Evolutionary conservation across 1,139 yeast species (phyloP).

Genomic region (Candida glucosophila): DNA sequence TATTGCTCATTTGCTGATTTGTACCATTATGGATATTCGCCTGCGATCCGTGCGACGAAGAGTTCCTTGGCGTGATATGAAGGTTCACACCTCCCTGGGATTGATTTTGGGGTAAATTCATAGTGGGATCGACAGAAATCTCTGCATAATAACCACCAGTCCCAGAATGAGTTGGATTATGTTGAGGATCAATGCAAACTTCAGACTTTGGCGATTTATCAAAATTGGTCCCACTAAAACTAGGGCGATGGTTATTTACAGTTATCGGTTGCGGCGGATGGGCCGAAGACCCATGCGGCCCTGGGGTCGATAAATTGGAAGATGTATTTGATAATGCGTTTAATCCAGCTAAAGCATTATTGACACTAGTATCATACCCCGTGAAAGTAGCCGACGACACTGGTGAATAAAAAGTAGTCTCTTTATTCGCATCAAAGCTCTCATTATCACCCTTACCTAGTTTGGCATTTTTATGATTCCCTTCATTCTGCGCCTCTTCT

Average conservation of each 20-base stretch:
- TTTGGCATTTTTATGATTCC: constrained; percentile 16
- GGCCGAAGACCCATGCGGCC: constrained; percentile 18
- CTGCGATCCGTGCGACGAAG: constrained; percentile 13
- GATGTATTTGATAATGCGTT: constrained; percentile 36
- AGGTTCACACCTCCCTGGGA: constrained; percentile 15
- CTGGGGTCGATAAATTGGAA: constrained; percentile 24
- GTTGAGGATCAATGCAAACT: constrained; percentile 28
- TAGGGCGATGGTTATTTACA: constrained; percentile 6
- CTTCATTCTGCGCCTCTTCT: constrained; percentile 1
- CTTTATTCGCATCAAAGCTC: constrained; percentile 8
- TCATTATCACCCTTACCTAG: constrained; percentile 2
- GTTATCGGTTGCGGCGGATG: constrained; percentile 14
- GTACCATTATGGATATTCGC: constrained; percentile 1
- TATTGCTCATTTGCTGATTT: constrained; percentile 2
- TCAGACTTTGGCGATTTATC: constrained; percentile 23
- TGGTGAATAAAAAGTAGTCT: constrained; percentile 28
- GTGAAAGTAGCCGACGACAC: constrained; percentile 31
- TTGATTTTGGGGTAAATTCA: constrained; percentile 40
- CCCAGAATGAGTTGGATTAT: constrained; percentile 18
- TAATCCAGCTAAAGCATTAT: constrained; percentile 40
- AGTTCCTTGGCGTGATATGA: constrained; percentile 23
- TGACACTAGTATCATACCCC: constrained; percentile 35
- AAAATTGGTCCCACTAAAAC: constrained; percentile 8
- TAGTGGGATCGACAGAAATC: constrained; percentile 38
- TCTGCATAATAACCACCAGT: constrained; percentile 44